Percentiles rank a stretch among this genome's conserved stretches.
Conservation (phyloP, 257 asterid species). For the Echites panduratus region DNA sequence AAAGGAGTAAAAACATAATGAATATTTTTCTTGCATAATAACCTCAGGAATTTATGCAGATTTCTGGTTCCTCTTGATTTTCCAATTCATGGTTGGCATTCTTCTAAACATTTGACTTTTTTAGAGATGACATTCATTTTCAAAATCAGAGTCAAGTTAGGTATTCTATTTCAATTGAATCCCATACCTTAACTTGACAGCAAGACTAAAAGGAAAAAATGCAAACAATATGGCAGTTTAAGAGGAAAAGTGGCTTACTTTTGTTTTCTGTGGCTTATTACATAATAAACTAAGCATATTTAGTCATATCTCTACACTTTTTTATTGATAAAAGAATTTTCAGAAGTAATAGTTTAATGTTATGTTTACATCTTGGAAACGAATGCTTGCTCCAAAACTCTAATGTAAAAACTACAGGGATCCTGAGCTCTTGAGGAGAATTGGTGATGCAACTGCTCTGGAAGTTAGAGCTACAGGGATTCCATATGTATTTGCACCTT, state of each 20-base stretch:
- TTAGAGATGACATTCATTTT: background rate
- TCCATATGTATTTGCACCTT: conserved; percentile 84
- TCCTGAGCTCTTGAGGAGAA: conserved; percentile 58
- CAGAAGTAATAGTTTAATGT: background rate
- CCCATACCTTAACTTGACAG: background rate
- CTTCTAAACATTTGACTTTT: background rate
- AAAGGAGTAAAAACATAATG: background rate
- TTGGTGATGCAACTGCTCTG: conserved; percentile 81
- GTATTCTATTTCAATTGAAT: background rate
- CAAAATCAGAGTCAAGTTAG: background rate
- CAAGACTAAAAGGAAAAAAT: background rate
- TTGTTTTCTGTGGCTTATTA: background rate
- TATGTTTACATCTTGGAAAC: background rate
- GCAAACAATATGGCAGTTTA: background rate
- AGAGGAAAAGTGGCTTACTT: too few species aligned
- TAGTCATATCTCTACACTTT: background rate
- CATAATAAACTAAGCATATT: background rate
- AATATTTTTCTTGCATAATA: background rate
- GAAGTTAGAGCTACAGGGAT: conserved; percentile 93
- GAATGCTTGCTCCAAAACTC: background rate
- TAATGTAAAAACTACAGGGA: conserved; percentile 43
- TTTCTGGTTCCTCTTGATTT: background rate
- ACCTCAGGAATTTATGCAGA: background rate
- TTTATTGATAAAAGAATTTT: background rate
- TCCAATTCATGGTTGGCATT: background rate